phyloP scores from a whole-genome alignment of 768 basidiomycete genomes.

The Psilocybe tampanensis region DNA sequence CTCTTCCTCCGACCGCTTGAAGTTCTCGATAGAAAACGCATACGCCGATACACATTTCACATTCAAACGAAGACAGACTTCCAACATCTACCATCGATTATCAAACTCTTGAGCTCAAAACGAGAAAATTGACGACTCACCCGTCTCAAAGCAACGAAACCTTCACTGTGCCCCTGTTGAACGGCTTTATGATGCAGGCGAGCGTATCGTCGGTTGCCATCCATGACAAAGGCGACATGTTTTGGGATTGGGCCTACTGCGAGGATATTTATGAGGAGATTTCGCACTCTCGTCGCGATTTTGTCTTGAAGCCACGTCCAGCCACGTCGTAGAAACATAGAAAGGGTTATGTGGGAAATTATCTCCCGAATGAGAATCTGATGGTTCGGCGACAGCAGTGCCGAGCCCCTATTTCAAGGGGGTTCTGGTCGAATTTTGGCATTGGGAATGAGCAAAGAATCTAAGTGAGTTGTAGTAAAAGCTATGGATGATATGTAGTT shows the following conservation, averaged over 20 bases:
- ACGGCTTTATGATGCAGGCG: slow-evolving; percentile 65
- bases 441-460: too few relatives aligned
- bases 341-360: background rate
- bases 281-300: slow-evolving; percentile 36
- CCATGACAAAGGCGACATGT: slow-evolving; percentile 97
- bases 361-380: background rate
- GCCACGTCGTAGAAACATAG: slow-evolving; percentile 28
- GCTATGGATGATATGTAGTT: too few relatives aligned
- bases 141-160: slow-evolving; percentile 76
- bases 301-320: slow-evolving; percentile 31
- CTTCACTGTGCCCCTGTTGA: slow-evolving; percentile 80
- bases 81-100: slow-evolving; percentile 61
- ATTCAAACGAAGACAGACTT: slow-evolving; percentile 79
- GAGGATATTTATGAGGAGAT: slow-evolving; percentile 65
- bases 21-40: slow-evolving; percentile 98
- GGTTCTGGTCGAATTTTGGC: too few relatives aligned
- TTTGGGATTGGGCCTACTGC: slow-evolving; percentile 82
- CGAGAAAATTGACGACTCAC: slow-evolving; percentile 45
- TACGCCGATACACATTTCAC: slow-evolving; percentile 91
- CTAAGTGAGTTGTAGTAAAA: too few relatives aligned
- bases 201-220: slow-evolving; percentile 93
- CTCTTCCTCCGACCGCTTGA: slow-evolving; percentile 84
- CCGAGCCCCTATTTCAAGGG: background rate
- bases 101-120: background rate
- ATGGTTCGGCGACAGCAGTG: background rate